Conservation (phyloP, 2,329 filamentous ascomycete species). For the Penicillium corylophilum region DNA sequence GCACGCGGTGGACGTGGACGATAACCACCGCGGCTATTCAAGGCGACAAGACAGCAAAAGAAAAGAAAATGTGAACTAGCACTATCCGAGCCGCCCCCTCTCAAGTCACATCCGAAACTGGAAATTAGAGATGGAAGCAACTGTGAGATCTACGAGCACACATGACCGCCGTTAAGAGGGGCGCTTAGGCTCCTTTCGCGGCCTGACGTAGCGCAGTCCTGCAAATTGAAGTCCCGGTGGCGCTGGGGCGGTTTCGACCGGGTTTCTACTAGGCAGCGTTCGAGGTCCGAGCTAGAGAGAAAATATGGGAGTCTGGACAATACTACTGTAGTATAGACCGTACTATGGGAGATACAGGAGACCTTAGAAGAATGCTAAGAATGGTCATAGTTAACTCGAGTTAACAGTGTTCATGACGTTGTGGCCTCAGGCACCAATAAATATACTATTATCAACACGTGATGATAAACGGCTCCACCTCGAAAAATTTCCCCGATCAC, state of each 20-base stretch:
- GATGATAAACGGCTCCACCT: conserved; percentile 40
- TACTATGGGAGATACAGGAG: background rate
- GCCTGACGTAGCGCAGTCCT: conserved; percentile 12
- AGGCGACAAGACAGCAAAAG: background rate
- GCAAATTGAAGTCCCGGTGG: background rate
- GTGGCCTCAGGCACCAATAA: background rate
- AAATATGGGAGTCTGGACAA: background rate
- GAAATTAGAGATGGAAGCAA: background rate
- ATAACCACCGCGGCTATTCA: background rate
- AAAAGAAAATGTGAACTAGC: background rate
- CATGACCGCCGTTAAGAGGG: conserved; percentile 20
- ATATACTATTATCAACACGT: conserved; percentile 39
- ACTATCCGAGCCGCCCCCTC: background rate
- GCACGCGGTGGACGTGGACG: background rate
- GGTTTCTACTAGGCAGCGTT: background rate
- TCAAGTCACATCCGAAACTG: background rate
- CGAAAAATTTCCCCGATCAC: conserved; percentile 42
- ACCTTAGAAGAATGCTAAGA: background rate
- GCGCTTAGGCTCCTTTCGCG: conserved; percentile 22
- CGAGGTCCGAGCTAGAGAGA: background rate
- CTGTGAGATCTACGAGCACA: conserved; percentile 19
- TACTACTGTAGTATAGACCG: background rate
- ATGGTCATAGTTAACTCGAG: background rate
- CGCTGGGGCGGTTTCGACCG: background rate
- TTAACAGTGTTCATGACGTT: background rate